Conservation (phyloP, 257 asterid species). For the Nicotiana knightiana region DNA sequence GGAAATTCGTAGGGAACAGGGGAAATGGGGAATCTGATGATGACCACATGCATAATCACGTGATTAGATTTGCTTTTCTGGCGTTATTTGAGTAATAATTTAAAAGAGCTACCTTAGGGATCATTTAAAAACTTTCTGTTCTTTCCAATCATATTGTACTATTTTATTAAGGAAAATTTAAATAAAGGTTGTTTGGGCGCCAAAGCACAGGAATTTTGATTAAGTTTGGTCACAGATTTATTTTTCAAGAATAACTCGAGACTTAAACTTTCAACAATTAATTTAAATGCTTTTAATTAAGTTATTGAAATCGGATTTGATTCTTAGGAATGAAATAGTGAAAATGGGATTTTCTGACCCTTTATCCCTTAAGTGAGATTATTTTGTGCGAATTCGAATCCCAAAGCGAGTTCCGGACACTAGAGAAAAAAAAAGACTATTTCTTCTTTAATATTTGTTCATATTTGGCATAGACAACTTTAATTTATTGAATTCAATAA, state of each 20-base stretch:
- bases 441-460: too few species aligned
- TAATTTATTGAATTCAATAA: too few species aligned
- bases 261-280: not conserved
- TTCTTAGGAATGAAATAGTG: too few species aligned
- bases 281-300: not conserved
- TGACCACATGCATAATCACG: conserved; percentile 5
- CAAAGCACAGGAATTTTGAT: not conserved
- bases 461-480: too few species aligned
- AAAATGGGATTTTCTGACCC: too few species aligned
- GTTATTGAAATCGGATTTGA: too few species aligned
- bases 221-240: not conserved
- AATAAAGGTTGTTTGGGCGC: not conserved
- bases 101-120: not conserved
- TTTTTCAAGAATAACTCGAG: not conserved
- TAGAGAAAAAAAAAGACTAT: too few species aligned
- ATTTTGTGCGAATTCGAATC: too few species aligned
- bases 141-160: not conserved
- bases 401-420: too few species aligned
- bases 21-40: not conserved
- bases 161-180: not conserved
- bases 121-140: not conserved
- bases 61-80: not conserved
- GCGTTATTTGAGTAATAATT: not conserved
- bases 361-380: too few species aligned
- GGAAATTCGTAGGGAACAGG: not conserved